phyloP scores from a whole-genome alignment of 352 stramenopile species.

The Phytophthora constricta region DNA sequence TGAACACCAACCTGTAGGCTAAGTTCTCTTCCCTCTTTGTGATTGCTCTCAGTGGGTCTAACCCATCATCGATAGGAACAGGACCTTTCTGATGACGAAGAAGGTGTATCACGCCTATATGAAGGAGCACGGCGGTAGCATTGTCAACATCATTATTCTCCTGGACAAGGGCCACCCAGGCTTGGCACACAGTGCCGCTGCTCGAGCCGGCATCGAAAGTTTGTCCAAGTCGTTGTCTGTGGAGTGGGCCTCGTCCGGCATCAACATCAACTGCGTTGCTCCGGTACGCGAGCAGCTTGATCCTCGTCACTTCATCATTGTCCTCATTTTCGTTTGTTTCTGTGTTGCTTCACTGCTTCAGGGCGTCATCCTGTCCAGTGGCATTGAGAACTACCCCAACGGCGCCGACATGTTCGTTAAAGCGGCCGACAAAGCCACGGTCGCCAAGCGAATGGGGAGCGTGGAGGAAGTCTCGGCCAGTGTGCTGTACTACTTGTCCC shows the following conservation, averaged over 20 bases:
- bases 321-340: neutral
- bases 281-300: slow-evolving; percentile 42
- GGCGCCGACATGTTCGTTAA: slow-evolving; percentile 84
- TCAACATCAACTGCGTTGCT: slow-evolving; percentile 93
- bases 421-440: slow-evolving; percentile 72
- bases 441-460: slow-evolving; percentile 86
- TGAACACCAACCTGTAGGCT: slow-evolving; percentile 90
- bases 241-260: slow-evolving; percentile 92
- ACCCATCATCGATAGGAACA: slow-evolving; percentile 43
- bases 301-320: neutral
- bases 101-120: slow-evolving; percentile 94
- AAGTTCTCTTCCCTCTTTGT: neutral
- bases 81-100: slow-evolving; percentile 90
- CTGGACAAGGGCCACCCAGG: slow-evolving; percentile 92
- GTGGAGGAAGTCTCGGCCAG: slow-evolving; percentile 91
- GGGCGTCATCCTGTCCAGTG: slow-evolving; percentile 70
- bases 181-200: slow-evolving; percentile 87
- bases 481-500: slow-evolving; percentile 91
- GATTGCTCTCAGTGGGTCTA: neutral
- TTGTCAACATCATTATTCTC: slow-evolving; percentile 96
- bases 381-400: slow-evolving; percentile 87
- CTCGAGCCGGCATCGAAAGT: slow-evolving; percentile 92
- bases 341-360: slow-evolving; percentile 15
- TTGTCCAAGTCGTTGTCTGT: slow-evolving; percentile 92
- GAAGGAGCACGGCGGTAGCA: slow-evolving; percentile 91